A percentile compares a stretch with the other conserved stretches of the same genome.
phyloP scores from a whole-genome alignment of 2,329 filamentous ascomycete genomes.

The Claviceps sorghi region DNA sequence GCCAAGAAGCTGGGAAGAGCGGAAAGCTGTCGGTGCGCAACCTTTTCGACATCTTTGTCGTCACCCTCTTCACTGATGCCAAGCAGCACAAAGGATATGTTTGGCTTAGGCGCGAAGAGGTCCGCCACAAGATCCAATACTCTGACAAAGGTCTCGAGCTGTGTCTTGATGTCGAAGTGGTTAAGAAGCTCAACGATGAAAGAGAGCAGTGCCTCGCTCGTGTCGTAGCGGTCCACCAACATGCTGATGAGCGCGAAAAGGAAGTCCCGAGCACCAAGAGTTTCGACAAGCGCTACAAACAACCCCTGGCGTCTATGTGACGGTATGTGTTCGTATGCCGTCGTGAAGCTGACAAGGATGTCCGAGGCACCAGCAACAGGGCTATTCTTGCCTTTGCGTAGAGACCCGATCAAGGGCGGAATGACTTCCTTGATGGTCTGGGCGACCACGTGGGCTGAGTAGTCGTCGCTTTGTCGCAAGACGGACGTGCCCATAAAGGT shows the following conservation, averaged over 20 bases:
- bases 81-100: constrained; percentile 58
- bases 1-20: constrained; percentile 44
- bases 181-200: constrained; percentile 64
- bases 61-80: constrained; percentile 35
- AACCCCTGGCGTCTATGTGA: constrained; percentile 68
- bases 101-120: constrained; percentile 59
- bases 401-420: constrained; percentile 73
- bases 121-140: constrained; percentile 64
- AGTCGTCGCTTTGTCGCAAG: constrained; percentile 85
- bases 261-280: constrained; percentile 73
- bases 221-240: constrained; percentile 76
- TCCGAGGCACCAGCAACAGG: constrained; percentile 73
- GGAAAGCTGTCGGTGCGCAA: constrained; percentile 39
- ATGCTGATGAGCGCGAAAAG: constrained; percentile 78
- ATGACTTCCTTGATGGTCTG: constrained; percentile 91
- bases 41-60: constrained; percentile 33
- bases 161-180: constrained; percentile 57
- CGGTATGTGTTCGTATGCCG: constrained; percentile 92
- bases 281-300: constrained; percentile 73
- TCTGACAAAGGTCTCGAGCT: constrained; percentile 64
- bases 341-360: constrained; percentile 86
- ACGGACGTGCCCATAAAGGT: constrained; percentile 94
- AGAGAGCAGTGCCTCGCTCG: constrained; percentile 56
- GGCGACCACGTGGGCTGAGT: constrained; percentile 90
- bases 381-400: constrained; percentile 66